Base-by-base conservation (phyloP, 106 monocot species). In the Amphibolis antarctica region DNA sequence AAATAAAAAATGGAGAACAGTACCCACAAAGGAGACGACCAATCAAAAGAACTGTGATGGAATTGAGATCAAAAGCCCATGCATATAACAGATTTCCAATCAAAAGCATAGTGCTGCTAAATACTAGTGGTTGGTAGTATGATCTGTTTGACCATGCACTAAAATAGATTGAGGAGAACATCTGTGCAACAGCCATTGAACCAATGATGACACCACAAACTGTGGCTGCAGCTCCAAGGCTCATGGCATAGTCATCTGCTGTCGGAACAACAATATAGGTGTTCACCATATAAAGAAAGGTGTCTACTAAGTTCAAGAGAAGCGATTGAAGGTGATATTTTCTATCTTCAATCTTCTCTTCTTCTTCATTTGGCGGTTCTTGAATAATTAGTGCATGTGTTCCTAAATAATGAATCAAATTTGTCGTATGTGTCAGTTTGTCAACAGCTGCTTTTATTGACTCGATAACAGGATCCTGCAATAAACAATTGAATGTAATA, bases 211-310 rank as follows among this genome's bases (percentile, higher is more conserved):
- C 66, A 31, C 96, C 96, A 74, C 96, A 96, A 45, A 96, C 86
- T 46, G 96, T 96, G 25, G 89, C 81, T 69, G 96, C 86, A 53
- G 96, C 96, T 69, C 89, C 89, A 72, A 96, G 84, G 60, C 78
- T 90, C 50, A 82, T 20, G 46, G 96, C 83, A 62, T 96, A 96
- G 46, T 96, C 80, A 71, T 96, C 96, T 12, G 96, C 96, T 28
- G 96, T 96, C 42, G 96, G 96, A 21, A 96, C 90, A 67, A 96
- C 80, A 42, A 96, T 87, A 58, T 96, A 96, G 49, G 96, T 96
- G 75, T 96, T 96, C 58, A 96, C 96, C 96, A 96, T 96, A 75
- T 96, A 96, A 46, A 96, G 89, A 72, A 90, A 96, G 23, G 96
- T 86, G 71, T 86, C 90, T 19, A 46, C 86, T 75, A 96, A 73